Conservation (phyloP, 805 yeast species). For the Saturnispora silvae region DNA sequence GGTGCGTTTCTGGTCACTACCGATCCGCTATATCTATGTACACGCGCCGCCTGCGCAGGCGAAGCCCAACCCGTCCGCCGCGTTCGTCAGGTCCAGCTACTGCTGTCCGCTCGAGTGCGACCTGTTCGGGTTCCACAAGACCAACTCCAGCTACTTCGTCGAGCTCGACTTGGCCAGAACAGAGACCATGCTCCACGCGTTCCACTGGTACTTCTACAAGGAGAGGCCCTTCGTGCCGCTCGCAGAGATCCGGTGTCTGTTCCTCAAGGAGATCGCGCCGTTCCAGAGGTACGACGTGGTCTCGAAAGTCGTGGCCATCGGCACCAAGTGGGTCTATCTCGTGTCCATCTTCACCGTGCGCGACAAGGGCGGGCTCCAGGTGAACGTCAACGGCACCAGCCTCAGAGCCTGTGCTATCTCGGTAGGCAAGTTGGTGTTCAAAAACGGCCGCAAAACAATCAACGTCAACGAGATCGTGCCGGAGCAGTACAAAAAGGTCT, state of each 20-base stretch:
- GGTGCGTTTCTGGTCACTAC: slow-evolving; percentile 27
- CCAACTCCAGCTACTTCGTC: slow-evolving; percentile 72
- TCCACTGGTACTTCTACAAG: slow-evolving; percentile 21
- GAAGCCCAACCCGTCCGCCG: slow-evolving; percentile 7
- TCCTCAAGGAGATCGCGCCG: slow-evolving; percentile 64
- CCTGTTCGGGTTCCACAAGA: slow-evolving; percentile 69
- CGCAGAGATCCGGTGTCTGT: slow-evolving; percentile 57
- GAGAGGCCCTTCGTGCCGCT: slow-evolving; percentile 60
- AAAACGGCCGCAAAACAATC: slow-evolving; percentile 67
- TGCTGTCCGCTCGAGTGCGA: slow-evolving; percentile 78
- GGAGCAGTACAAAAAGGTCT: background rate
- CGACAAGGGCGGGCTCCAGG: background rate
- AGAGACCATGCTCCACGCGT: slow-evolving; percentile 42
- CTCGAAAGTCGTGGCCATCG: slow-evolving; percentile 69
- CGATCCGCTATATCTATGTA: background rate
- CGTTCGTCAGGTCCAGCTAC: slow-evolving; percentile 10
- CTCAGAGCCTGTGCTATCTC: slow-evolving; percentile 38
- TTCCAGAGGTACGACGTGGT: slow-evolving; percentile 47
- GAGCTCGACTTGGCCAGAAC: slow-evolving; percentile 77
- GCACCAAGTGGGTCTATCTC: slow-evolving; percentile 74
- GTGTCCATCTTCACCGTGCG: slow-evolving; percentile 46
- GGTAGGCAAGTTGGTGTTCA: slow-evolving; percentile 72
- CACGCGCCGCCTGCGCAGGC: background rate
- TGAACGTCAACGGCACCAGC: background rate
- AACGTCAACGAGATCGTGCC: slow-evolving; percentile 32